Evolutionary conservation across 805 yeast species (phyloP).

Genomic region (Candida ovalis): DNA sequence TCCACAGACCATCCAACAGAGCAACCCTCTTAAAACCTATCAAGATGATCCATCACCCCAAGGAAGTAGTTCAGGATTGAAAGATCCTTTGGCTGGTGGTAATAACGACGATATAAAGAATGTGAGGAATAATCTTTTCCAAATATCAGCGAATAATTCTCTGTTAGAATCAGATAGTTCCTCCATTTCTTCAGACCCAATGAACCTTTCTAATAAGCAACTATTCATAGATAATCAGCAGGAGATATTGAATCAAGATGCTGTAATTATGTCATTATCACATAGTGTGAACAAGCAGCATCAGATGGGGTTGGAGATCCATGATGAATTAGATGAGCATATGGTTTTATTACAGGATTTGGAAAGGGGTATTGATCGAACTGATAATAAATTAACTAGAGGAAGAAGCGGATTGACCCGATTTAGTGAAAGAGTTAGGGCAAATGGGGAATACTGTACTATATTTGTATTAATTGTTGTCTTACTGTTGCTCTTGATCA

Average conservation of each 20-base stretch:
- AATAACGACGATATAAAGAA: background rate
- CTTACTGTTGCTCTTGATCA: constrained; percentile 39
- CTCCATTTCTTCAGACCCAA: constrained; percentile 6
- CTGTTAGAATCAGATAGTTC: constrained; percentile 3
- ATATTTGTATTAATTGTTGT: constrained; percentile 42
- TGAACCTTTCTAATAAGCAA: constrained; percentile 26
- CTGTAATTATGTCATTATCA: constrained; percentile 37
- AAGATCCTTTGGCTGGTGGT: background rate
- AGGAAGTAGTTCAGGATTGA: background rate
- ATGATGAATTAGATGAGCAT: constrained; percentile 46
- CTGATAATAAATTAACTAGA: constrained; percentile 37
- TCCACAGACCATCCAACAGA: constrained; percentile 3
- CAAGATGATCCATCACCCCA: constrained; percentile 9
- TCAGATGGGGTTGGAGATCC: constrained; percentile 42
- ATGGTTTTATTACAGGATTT: constrained; percentile 46
- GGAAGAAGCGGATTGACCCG: constrained; percentile 38
- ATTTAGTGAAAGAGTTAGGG: constrained; percentile 39
- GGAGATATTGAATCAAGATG: constrained; percentile 44
- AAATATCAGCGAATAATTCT: background rate
- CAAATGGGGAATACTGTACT: constrained; percentile 47
- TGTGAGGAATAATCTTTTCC: constrained; percentile 6
- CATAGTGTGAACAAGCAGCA: constrained; percentile 42
- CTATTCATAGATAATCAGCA: constrained; percentile 40
- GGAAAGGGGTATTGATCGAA: constrained; percentile 42
- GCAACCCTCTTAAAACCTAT: constrained; percentile 8